Evolutionary conservation across 2,329 filamentous ascomycete genomes (phyloP).

Genomic region (Xylaria polymorpha): DNA sequence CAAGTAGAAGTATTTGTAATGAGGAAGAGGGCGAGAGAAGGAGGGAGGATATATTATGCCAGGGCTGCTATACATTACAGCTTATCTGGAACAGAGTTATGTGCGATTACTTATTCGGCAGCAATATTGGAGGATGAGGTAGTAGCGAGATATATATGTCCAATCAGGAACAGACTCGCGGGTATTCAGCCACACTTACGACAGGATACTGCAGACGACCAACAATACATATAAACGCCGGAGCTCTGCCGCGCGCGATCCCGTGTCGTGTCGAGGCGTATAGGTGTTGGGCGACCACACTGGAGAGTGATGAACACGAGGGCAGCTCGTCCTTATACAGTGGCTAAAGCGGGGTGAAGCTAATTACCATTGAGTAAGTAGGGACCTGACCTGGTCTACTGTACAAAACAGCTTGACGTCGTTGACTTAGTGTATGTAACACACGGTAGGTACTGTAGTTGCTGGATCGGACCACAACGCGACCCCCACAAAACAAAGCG

Average conservation of each 20-base stretch:
- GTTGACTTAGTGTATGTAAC: background rate
- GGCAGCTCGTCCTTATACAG: background rate
- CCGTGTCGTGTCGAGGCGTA: background rate
- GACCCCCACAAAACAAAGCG: background rate
- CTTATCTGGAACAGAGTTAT: constrained; percentile 7
- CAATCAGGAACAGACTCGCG: background rate
- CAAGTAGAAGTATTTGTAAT: too few species aligned
- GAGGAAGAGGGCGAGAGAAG: too few species aligned
- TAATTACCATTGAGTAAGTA: background rate
- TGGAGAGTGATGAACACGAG: too few species aligned
- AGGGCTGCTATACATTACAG: background rate
- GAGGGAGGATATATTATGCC: too few species aligned
- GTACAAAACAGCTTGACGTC: background rate
- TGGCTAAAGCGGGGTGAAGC: background rate
- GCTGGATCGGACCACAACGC: background rate
- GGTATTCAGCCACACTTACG: background rate
- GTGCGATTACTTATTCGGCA: background rate
- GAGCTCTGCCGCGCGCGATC: background rate
- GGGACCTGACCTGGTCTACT: background rate
- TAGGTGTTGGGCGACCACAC: too few species aligned
- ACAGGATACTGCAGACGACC: background rate
- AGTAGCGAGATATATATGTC: background rate
- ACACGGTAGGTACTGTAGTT: too few species aligned
- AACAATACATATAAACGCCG: background rate
- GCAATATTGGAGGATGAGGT: background rate